These are phyloP conservation scores for Lumnitzera littorea DNA, from an alignment of 345 rosid genomes.

Conservation along the genomic window DNA sequence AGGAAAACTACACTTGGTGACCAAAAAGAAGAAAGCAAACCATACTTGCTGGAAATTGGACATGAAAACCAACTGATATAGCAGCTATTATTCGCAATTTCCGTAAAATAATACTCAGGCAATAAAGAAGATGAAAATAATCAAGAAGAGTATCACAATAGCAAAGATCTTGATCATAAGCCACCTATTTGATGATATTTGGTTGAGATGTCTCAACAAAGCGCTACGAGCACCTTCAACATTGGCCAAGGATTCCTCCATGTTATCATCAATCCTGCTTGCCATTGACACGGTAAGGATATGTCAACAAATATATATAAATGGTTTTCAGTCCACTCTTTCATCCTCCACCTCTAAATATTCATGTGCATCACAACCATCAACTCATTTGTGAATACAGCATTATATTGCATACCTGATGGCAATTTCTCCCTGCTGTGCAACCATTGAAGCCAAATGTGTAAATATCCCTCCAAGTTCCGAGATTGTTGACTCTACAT, in stretches of 20 bases:
- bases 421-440: slow-evolving; percentile 86
- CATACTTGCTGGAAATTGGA: no score
- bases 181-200: slow-evolving; percentile 91
- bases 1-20: no score
- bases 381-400: no score
- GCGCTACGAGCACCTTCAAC: slow-evolving; percentile 80
- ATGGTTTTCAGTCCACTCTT: background rate
- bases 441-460: slow-evolving; percentile 85
- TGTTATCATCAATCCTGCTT: slow-evolving; percentile 85
- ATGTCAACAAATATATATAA: background rate
- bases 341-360: no score
- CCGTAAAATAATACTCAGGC: slow-evolving; percentile 29
- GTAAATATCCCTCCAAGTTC: slow-evolving; percentile 90
- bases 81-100: no score
- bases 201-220: slow-evolving; percentile 63
- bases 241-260: slow-evolving; percentile 81
- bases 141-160: slow-evolving; percentile 55
- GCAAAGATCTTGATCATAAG: slow-evolving; percentile 85
- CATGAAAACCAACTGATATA: no score
- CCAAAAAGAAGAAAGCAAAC: no score
- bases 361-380: no score
- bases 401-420: slow-evolving; percentile 39
- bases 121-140: slow-evolving; percentile 57
- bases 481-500: slow-evolving; percentile 79
- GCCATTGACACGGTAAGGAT: slow-evolving; percentile 11